Conservation (phyloP, 2,329 filamentous ascomycete species). For the Epichloe gansuensis region DNA sequence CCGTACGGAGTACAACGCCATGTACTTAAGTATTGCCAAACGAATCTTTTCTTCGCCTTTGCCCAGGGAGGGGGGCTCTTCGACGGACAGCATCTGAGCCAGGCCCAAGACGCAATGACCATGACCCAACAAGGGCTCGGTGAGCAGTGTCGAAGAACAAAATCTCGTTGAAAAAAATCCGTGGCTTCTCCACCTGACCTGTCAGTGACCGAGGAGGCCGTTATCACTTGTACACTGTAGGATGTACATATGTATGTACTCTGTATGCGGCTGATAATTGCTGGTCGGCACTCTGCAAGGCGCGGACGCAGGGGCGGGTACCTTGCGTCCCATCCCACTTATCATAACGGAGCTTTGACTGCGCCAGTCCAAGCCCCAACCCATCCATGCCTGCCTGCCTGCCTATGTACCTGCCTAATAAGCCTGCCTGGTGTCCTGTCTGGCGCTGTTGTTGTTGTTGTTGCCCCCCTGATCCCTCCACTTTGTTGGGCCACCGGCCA, state of each 20-base stretch:
- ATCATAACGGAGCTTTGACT: not conserved
- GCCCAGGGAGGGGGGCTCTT: too few species aligned
- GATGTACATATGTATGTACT: not conserved
- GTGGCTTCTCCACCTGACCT: not conserved
- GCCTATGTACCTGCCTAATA: not conserved
- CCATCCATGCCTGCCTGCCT: too few species aligned
- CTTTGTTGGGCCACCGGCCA: not conserved
- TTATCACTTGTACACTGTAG: not conserved
- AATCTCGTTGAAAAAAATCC: not conserved
- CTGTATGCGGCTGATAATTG: not conserved
- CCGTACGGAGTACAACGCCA: too few species aligned
- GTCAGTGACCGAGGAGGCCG: too few species aligned
- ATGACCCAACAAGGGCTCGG: too few species aligned
- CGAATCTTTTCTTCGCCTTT: too few species aligned
- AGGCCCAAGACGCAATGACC: too few species aligned
- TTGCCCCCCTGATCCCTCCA: not conserved
- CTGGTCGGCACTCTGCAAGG: not conserved
- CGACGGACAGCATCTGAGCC: too few species aligned
- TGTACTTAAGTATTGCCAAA: too few species aligned
- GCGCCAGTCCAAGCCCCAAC: not conserved
- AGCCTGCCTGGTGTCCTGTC: not conserved
- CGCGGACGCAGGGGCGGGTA: slow-evolving; percentile 1
- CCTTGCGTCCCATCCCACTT: slow-evolving; percentile 1
- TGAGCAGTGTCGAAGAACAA: too few species aligned
- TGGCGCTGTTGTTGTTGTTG: too few species aligned